These are phyloP conservation scores for Trichocladium antarcticum DNA, from an alignment of 495 filamentous ascomycete species.

Conservation along the genomic window DNA sequence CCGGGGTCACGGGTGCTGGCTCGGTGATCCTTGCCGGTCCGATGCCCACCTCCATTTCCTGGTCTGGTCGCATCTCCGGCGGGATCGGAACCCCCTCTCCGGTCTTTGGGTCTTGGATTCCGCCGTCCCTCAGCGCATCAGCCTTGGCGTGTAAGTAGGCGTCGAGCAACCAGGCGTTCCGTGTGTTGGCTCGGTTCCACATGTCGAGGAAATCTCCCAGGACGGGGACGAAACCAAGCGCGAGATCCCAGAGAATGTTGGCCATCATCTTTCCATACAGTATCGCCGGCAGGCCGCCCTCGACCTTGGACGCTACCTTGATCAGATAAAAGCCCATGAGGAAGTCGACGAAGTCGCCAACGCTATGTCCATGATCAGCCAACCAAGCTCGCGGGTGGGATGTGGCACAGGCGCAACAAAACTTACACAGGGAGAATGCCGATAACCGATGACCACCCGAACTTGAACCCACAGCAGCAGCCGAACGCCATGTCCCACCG, in stretches of 20 bases:
- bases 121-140: conserved; percentile 27
- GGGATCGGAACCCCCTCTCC: conserved; percentile 2
- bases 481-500: conserved; percentile 60
- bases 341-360: conserved; percentile 66
- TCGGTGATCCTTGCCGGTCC: neutral
- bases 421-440: conserved; percentile 66
- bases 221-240: conserved; percentile 73
- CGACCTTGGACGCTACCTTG: conserved; percentile 51
- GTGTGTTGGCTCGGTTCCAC: conserved; percentile 54
- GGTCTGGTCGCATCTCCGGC: neutral
- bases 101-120: conserved; percentile 26
- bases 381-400: neutral
- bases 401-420: conserved; percentile 8
- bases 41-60: conserved; percentile 9
- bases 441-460: conserved; percentile 77
- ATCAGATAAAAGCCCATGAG: conserved; percentile 61
- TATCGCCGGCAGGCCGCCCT: conserved; percentile 53
- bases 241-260: conserved; percentile 67
- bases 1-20: neutral
- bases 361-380: conserved; percentile 33
- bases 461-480: conserved; percentile 61
- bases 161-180: conserved; percentile 67
- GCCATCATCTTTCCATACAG: conserved; percentile 58
- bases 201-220: conserved; percentile 72
- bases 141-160: conserved; percentile 53